Evolutionary conservation across 2,329 filamentous ascomycete genomes (phyloP).

Genomic region (Teratosphaeria zuluensis): DNA sequence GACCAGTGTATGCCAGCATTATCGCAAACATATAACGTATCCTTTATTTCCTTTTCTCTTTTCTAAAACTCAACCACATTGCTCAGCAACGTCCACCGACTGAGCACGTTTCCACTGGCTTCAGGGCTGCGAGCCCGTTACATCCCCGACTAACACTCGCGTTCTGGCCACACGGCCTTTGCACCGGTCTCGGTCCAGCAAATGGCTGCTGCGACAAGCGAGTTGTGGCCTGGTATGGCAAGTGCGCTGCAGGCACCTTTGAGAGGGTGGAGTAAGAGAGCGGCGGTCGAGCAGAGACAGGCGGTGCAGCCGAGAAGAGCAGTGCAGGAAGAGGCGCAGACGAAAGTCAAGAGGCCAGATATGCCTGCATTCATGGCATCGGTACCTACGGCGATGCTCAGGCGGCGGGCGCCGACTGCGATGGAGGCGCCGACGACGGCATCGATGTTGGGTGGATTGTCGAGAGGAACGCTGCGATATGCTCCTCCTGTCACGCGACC

Average conservation of each 20-base stretch:
- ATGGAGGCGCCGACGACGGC: constrained; percentile 5
- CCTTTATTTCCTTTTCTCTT: background rate
- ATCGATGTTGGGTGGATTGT: constrained; percentile 15
- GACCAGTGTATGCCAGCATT: background rate
- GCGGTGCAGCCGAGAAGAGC: constrained; percentile 1
- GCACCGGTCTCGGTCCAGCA: constrained; percentile 40
- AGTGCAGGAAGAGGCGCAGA: background rate
- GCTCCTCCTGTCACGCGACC: constrained; percentile 26
- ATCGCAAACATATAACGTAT: background rate
- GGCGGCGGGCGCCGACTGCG: constrained; percentile 5
- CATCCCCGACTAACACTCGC: background rate
- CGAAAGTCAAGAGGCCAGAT: background rate
- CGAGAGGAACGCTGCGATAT: constrained; percentile 24
- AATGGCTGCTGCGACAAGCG: constrained; percentile 29
- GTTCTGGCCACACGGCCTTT: constrained; percentile 37
- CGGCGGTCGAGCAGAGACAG: constrained; percentile 10
- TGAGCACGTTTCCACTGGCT: background rate
- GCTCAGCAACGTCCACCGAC: background rate
- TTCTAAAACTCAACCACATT: background rate
- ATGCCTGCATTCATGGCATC: constrained; percentile 12
- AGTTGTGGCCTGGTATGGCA: constrained; percentile 33
- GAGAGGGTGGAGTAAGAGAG: constrained; percentile 14
- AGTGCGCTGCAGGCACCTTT: constrained; percentile 25
- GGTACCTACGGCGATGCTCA: background rate
- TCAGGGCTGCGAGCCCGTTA: background rate